Base-by-base conservation (phyloP, 75 land plant species). In the Pinus taeda region DNA sequence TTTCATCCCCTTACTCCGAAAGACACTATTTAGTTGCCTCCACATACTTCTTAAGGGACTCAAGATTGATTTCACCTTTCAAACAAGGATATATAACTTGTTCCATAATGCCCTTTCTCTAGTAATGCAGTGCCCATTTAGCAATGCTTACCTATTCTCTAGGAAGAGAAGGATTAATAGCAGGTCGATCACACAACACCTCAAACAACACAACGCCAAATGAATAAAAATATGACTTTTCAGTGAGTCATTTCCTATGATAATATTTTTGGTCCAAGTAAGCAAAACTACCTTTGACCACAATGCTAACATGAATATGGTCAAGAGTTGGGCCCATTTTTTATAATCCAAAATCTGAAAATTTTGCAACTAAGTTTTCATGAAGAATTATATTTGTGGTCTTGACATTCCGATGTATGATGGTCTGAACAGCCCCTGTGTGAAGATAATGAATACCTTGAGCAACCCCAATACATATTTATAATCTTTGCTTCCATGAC, bases 401-500 rank as follows among this genome's bases (percentile, higher is more conserved):
- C 77, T 91, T 89, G 71, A 91, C 93, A 76, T 91, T 91, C 33
- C 93, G 57, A 69, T 91, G 93, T 71, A 91, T 91, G 74, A 91
- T 91, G 7, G 86, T 79, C 85, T 84, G n/a, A 60, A 76, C 82
- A 26, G 91, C 91, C 37, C 93, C 91, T n/a, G 93, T 91, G 84
- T 91, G 93, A 57, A 91, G 89, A 79, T 91, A 91, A 71, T 91
- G 93, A 24, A 91, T 83, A 33, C 93, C 93, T 73, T 87, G 79
- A 4, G 91, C 93, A 59, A 91, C 86, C 3, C 91, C 93, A 53
- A 91, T 89, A 77, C 91, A 89, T 26, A 91, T 89, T 42, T 86
- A 88, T 45, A 91, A 63, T 69, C 93, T 75, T 57, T 91, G 88
- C 61, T 84, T 86, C 91, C 93, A 91, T 20, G 87, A 77, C 49